Evolutionary conservation across 2,329 filamentous ascomycete species (phyloP), one percentile per base, ranked within the genome.

Genomic region (Ophiobolus disseminans): DNA sequence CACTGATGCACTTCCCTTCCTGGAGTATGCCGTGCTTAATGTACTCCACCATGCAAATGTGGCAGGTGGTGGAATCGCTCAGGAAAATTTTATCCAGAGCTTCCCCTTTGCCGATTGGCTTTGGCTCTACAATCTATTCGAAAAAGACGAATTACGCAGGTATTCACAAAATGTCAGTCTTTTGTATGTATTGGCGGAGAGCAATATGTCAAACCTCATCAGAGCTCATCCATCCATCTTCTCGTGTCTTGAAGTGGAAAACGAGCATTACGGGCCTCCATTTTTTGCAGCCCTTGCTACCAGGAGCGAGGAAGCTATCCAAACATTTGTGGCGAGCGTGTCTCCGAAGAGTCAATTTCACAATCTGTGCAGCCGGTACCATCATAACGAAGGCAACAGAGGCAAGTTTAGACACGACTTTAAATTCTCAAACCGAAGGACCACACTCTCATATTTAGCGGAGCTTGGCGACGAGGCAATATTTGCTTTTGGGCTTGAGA

Each of bases 11-110:
- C 77, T 72, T 50, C 75, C 78, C 1, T 80, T 84, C 45, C 63
- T 83, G 5, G 51, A 73, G 39, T 81, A 81, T 55, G 72, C 78
- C 11, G 59, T 72, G 21, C 48, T 60, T 4, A 65, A 77, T 77
- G n/a, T 79, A 5, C 60, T 81, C 9, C 40, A 59, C 26, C 78
- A 81, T 51, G 69, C 77, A 14, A 57, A 80, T 43, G 17, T 19
- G n/a, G 74, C 76, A 23, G 59, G 54, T 11, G 11, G 22, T 32
- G 50, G 43, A 2, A 55, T 73, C 6, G 19, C 39, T 23, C 55
- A 62, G 22, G 22, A 9, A 10, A 17, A 41, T n/a, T 52, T 53
- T 31, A n/a, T 62, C 14, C 8, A 38, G 2, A 35, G 10, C 5
- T 74, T 75, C 36, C 42, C 49, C 4, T 25, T 65, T 3, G 4